Evolutionary conservation across 257 asterid species (phyloP).

Genomic region (Leonotis leonurus): DNA sequence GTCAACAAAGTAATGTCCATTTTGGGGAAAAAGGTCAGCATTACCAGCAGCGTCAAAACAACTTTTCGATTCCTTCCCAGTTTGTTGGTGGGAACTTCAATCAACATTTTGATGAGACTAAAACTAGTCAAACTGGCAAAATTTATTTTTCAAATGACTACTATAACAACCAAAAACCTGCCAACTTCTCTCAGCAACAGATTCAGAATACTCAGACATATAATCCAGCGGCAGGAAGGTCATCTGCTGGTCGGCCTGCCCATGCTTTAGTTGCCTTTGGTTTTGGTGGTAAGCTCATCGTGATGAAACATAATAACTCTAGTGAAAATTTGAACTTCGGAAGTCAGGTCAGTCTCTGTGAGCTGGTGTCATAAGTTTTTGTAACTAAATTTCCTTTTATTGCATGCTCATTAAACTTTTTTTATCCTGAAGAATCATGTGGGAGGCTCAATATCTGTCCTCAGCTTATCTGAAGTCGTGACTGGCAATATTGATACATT

Average conservation of each 20-base stretch:
- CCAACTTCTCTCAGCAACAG: slow-evolving; percentile 45
- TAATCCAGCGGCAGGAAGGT: slow-evolving; percentile 55
- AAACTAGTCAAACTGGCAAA: slow-evolving; percentile 39
- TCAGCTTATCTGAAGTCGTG: slow-evolving; percentile 67
- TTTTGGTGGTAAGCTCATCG: slow-evolving; percentile 91
- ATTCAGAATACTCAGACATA: slow-evolving; percentile 49
- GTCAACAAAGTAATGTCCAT: slow-evolving; percentile 30
- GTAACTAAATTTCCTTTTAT: slow-evolving; percentile 7
- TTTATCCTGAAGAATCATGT: slow-evolving; percentile 48
- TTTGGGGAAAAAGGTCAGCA: slow-evolving; percentile 31
- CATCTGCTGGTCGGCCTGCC: slow-evolving; percentile 90
- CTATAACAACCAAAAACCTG: slow-evolving; percentile 37
- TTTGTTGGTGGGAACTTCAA: slow-evolving; percentile 33
- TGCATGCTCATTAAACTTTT: slow-evolving; percentile 18
- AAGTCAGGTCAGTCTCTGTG: slow-evolving; percentile 62
- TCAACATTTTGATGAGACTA: slow-evolving; percentile 46
- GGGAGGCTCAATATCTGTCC: slow-evolving; percentile 64
- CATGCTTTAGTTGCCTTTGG: slow-evolving; percentile 94
- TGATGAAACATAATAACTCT: slow-evolving; percentile 52
- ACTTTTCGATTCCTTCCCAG: slow-evolving; percentile 33
- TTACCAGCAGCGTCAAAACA: slow-evolving; percentile 33
- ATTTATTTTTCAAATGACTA: slow-evolving; percentile 38
- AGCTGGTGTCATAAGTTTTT: slow-evolving; percentile 10
- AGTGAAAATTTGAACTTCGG: slow-evolving; percentile 44
- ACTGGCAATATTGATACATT: slow-evolving; percentile 34